Evolutionary conservation across 345 rosid genomes (phyloP).

Genomic region (Pistacia integerrima): DNA sequence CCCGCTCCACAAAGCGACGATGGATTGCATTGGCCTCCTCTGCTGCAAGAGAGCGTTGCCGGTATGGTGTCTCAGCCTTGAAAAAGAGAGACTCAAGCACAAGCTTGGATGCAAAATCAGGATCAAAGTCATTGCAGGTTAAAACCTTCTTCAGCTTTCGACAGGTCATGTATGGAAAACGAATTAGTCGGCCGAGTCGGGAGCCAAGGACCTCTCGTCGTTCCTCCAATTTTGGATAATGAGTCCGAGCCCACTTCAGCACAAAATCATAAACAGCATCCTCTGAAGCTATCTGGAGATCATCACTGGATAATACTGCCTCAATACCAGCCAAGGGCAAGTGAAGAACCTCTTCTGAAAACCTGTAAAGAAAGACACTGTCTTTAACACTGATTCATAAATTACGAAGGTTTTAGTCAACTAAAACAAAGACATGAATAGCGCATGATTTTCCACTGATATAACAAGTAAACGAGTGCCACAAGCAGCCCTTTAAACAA

Average conservation of each 20-base stretch:
- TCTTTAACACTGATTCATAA: neutral
- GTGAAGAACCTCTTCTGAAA: conserved; percentile 63
- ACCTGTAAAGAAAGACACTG: conserved; percentile 35
- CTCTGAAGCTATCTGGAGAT: conserved; percentile 67
- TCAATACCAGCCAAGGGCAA: conserved; percentile 82
- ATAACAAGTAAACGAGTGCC: neutral
- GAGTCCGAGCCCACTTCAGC: conserved; percentile 69
- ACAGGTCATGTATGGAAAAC: conserved; percentile 81
- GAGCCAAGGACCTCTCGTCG: conserved; percentile 57
- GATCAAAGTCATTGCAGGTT: conserved; percentile 63
- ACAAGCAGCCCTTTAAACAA: conserved; percentile 4
- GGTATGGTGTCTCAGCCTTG: conserved; percentile 63
- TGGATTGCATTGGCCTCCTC: conserved; percentile 37
- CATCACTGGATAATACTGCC: conserved; percentile 74
- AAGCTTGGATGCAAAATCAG: conserved; percentile 53
- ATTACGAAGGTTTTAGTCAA: neutral
- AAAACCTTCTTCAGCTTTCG: conserved; percentile 68
- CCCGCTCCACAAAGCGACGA: conserved; percentile 66
- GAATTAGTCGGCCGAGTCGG: conserved; percentile 60
- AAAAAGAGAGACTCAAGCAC: conserved; percentile 80
- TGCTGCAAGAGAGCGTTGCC: conserved; percentile 48
- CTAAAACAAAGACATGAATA: neutral
- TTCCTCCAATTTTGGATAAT: conserved; percentile 66
- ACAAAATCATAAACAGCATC: conserved; percentile 71
- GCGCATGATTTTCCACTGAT: conserved; percentile 5